These are phyloP conservation scores for Sarocladium oryzae DNA, from an alignment of 2,329 filamentous ascomycete genomes.

Conservation along the genomic window DNA sequence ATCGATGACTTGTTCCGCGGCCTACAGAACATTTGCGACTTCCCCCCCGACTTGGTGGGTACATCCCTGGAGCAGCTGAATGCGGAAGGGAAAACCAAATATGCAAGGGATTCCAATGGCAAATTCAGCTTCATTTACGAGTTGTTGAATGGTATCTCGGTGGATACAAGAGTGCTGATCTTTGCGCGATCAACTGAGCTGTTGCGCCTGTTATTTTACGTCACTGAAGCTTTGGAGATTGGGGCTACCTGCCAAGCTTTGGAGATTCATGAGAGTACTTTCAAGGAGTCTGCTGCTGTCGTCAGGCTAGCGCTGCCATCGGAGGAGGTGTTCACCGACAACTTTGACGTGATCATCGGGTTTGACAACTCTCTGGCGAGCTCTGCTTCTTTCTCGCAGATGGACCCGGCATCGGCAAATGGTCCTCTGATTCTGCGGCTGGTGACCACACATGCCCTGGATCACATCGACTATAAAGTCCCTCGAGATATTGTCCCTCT, in stretches of 20 bases:
- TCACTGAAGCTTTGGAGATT: slow-evolving; percentile 36
- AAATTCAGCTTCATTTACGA: slow-evolving; percentile 56
- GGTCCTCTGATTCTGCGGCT: slow-evolving; percentile 42
- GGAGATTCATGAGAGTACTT: slow-evolving; percentile 16
- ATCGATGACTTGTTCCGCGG: slow-evolving; percentile 46
- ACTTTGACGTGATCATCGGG: slow-evolving; percentile 45
- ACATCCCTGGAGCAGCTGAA: slow-evolving; percentile 32
- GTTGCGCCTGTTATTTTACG: slow-evolving; percentile 43
- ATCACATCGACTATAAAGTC: slow-evolving; percentile 47
- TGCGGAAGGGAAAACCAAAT: slow-evolving; percentile 40
- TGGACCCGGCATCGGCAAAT: slow-evolving; percentile 15
- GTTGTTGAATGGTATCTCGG: slow-evolving; percentile 39
- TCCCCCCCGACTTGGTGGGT: slow-evolving; percentile 46
- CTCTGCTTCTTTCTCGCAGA: slow-evolving; percentile 21
- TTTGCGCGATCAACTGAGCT: slow-evolving; percentile 44
- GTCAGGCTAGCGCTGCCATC: slow-evolving; percentile 37
- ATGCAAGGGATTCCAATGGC: slow-evolving; percentile 48
- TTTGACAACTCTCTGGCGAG: slow-evolving; percentile 45
- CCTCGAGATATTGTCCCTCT: slow-evolving; percentile 26
- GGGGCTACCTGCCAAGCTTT: slow-evolving; percentile 28
- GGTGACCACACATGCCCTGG: slow-evolving; percentile 45
- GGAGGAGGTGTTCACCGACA: slow-evolving; percentile 26
- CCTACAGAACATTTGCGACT: slow-evolving; percentile 50
- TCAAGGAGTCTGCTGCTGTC: slow-evolving; percentile 27
- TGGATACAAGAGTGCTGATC: slow-evolving; percentile 44